phyloP scores from a whole-genome alignment of 345 rosid genomes.

The Syzygium oleosum region DNA sequence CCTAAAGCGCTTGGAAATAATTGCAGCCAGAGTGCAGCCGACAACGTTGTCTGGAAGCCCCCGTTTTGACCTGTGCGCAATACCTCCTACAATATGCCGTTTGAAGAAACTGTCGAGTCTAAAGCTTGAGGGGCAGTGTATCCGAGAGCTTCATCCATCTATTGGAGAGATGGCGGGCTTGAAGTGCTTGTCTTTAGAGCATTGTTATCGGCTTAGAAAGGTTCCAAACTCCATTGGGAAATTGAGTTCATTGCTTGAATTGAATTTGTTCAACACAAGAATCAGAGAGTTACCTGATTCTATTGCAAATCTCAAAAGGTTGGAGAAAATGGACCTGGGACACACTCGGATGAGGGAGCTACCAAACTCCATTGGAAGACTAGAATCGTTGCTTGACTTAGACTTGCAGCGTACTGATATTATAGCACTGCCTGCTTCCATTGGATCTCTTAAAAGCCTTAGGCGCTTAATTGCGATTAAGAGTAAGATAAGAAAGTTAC shows the following conservation, averaged over 20 bases:
- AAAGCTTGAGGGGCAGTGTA: not conserved
- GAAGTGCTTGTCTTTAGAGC: not conserved
- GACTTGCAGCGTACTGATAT: fast-evolving
- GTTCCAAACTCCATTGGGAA: not conserved
- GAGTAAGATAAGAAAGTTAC: no score
- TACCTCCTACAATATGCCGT: not conserved
- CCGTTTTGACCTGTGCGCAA: not conserved
- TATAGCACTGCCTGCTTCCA: not conserved
- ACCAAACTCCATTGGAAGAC: not conserved
- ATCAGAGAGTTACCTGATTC: not conserved
- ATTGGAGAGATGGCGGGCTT: not conserved
- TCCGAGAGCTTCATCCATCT: not conserved
- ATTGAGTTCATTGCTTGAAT: not conserved
- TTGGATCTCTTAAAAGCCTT: not conserved
- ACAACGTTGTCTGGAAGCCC: not conserved
- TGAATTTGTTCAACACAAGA: not conserved
- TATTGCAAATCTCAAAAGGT: not conserved
- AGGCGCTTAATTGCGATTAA: no score
- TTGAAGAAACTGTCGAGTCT: not conserved
- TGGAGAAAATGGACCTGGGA: not conserved
- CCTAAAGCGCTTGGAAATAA: not conserved
- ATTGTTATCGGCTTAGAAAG: not conserved
- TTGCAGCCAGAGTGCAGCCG: not conserved
- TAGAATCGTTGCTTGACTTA: not conserved
- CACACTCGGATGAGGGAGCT: fast-evolving